Percentiles rank a stretch among this genome's conserved stretches.
phyloP scores from a whole-genome alignment of 768 basidiomycete species.

The Kwoniella heveanensis region DNA sequence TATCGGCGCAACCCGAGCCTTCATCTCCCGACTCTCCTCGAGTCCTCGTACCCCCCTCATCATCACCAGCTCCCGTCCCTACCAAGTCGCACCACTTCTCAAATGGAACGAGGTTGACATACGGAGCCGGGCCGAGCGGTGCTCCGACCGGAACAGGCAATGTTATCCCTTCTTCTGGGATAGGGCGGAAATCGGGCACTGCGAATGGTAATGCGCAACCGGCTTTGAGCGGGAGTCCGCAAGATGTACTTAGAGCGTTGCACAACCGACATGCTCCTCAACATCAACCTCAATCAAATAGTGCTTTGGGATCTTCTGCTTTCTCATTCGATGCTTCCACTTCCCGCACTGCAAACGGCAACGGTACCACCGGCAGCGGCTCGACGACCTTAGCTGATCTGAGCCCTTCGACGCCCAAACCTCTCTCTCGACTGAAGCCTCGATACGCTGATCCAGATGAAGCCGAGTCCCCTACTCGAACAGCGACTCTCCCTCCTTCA shows the following conservation, averaged over 20 bases:
- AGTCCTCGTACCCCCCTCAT: slow-evolving; percentile 27
- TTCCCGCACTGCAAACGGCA: slow-evolving; percentile 3
- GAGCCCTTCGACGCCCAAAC: slow-evolving; percentile 33
- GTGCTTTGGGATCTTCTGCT: neutral
- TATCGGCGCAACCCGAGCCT: neutral
- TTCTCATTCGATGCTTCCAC: slow-evolving; percentile 24
- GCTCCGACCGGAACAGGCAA: neutral
- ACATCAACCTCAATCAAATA: slow-evolving; percentile 4
- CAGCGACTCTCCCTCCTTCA: slow-evolving; percentile 6
- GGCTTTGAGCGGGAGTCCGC: slow-evolving; percentile 24
- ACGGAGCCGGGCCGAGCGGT: neutral
- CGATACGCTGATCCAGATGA: slow-evolving; percentile 38
- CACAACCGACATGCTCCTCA: slow-evolving; percentile 22
- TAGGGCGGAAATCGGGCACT: slow-evolving; percentile 5
- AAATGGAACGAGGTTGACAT: neutral
- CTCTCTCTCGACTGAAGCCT: slow-evolving; percentile 34
- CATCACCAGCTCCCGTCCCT: slow-evolving; percentile 23
- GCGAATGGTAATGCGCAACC: neutral
- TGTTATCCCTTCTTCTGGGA: slow-evolving; percentile 25
- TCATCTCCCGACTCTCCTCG: slow-evolving; percentile 22
- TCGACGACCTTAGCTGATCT: neutral
- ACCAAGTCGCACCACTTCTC: neutral
- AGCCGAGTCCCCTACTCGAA: slow-evolving; percentile 29
- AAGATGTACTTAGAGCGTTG: slow-evolving; percentile 20
- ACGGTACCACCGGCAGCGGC: neutral